A percentile compares a stretch with the other conserved stretches of the same genome.
Conservation (phyloP, 768 basidiomycete genomes). For the Scleroderma bovista region DNA sequence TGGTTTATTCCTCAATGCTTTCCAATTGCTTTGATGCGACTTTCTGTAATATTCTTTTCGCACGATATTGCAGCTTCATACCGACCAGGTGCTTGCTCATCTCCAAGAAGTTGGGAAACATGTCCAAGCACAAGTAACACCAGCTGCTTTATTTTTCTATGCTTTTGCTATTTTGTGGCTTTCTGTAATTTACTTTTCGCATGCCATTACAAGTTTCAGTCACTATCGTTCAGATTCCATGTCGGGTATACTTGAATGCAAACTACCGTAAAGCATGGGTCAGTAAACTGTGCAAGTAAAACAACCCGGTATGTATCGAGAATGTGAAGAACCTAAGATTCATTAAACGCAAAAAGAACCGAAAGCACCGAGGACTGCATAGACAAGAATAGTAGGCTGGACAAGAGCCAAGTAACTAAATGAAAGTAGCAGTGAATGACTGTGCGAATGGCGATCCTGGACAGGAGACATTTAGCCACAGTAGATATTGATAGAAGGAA, state of each 20-base stretch:
- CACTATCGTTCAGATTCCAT: constrained; percentile 1
- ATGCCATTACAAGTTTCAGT: no score
- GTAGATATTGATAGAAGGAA: background rate
- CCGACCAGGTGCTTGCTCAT: constrained; percentile 20
- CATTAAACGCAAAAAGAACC: background rate
- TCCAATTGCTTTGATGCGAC: no score
- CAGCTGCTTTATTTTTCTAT: background rate
- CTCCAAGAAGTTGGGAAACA: constrained; percentile 1
- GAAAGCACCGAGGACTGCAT: constrained; percentile 17
- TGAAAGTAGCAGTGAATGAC: constrained; percentile 27
- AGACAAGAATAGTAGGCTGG: constrained; percentile 1
- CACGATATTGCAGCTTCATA: background rate
- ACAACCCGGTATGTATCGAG: background rate
- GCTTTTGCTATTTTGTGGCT: no score
- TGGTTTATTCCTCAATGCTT: background rate
- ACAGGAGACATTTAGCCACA: background rate
- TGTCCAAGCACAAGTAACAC: constrained; percentile 5
- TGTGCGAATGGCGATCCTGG: constrained; percentile 10
- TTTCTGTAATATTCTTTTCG: no score
- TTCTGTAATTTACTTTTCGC: no score
- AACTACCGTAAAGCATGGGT: constrained; percentile 4
- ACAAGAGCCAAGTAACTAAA: constrained; percentile 23
- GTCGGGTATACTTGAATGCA: constrained; percentile 13
- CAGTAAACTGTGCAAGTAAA: constrained; percentile 1
- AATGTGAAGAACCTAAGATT: background rate